These are phyloP conservation scores for Boletus pseudo-olivaceus DNA, from an alignment of 768 basidiomycete genomes.

Conservation along the genomic window DNA sequence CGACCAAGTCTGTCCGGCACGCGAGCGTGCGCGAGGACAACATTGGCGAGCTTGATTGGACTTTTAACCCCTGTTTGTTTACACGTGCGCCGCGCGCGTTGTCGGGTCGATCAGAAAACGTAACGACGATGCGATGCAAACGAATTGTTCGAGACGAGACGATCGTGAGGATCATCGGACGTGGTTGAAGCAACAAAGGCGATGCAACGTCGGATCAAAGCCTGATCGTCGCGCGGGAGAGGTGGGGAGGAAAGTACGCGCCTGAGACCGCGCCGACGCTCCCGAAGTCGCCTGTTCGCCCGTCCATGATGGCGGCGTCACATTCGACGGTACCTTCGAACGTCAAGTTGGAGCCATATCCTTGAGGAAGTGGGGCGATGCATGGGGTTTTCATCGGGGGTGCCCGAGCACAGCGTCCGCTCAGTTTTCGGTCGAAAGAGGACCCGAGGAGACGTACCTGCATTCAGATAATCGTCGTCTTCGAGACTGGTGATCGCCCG, in stretches of 20 bases:
- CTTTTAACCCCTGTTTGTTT: slow-evolving; percentile 57
- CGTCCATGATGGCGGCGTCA: slow-evolving; percentile 72
- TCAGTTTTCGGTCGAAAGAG: neutral
- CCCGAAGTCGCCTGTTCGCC: slow-evolving; percentile 52
- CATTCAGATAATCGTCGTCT: slow-evolving; percentile 65
- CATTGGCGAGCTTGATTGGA: slow-evolving; percentile 60
- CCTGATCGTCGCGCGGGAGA: neutral
- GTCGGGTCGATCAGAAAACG: neutral
- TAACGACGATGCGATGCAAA: neutral
- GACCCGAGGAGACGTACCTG: slow-evolving; percentile 42
- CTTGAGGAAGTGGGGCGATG: slow-evolving; percentile 29
- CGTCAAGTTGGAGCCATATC: slow-evolving; percentile 77
- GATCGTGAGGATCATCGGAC: neutral
- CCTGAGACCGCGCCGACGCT: slow-evolving; percentile 73
- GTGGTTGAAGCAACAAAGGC: neutral
- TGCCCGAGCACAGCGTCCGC: neutral
- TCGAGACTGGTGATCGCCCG: slow-evolving; percentile 57
- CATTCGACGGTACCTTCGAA: slow-evolving; percentile 75
- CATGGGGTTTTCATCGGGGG: neutral
- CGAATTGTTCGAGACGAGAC: neutral
- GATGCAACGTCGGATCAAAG: neutral
- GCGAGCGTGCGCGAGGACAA: slow-evolving; percentile 52
- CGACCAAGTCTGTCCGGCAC: slow-evolving; percentile 53
- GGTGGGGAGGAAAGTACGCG: slow-evolving; percentile 20
- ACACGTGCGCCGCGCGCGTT: neutral